Percentiles rank a stretch among this genome's conserved stretches.
Evolutionary conservation across 2,329 filamentous ascomycete genomes (phyloP).

Genomic region (Pseudodiploospora longispora): DNA sequence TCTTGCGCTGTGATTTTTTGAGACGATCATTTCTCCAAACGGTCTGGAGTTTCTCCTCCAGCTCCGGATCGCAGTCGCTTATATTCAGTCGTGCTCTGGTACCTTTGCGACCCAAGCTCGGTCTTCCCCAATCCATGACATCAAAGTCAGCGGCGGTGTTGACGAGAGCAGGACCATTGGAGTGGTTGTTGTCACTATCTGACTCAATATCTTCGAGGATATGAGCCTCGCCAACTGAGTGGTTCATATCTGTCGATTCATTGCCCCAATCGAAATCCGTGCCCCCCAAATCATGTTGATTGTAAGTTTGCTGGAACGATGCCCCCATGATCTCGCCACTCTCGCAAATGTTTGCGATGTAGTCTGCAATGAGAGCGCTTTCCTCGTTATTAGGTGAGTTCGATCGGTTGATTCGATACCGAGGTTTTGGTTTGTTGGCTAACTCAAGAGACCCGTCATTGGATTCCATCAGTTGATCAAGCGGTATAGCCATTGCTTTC

Average conservation of each 20-base stretch:
- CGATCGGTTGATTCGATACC: background rate
- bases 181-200: background rate
- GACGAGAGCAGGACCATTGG: background rate
- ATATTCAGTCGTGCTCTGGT: conserved; percentile 43
- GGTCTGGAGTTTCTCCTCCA: conserved; percentile 50
- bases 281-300: conserved; percentile 18
- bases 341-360: conserved; percentile 57
- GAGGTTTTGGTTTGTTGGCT: background rate
- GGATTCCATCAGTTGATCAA: background rate
- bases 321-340: conserved; percentile 51
- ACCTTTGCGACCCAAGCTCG: conserved; percentile 53
- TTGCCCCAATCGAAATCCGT: conserved; percentile 14
- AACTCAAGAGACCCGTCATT: conserved; percentile 1
- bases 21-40: conserved; percentile 60
- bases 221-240: background rate
- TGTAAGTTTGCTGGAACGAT: conserved; percentile 52
- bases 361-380: conserved; percentile 56
- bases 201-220: background rate
- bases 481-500: conserved; percentile 13
- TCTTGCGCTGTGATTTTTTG: conserved; percentile 64
- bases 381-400: conserved; percentile 28
- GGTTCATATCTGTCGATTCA: background rate
- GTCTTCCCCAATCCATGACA: conserved; percentile 73
- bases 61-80: conserved; percentile 57
- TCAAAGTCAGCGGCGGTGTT: conserved; percentile 61